Evolutionary conservation across 768 basidiomycete genomes (phyloP), one percentile per base, ranked within the genome.

Genomic region (Lentinus brumalis): DNA sequence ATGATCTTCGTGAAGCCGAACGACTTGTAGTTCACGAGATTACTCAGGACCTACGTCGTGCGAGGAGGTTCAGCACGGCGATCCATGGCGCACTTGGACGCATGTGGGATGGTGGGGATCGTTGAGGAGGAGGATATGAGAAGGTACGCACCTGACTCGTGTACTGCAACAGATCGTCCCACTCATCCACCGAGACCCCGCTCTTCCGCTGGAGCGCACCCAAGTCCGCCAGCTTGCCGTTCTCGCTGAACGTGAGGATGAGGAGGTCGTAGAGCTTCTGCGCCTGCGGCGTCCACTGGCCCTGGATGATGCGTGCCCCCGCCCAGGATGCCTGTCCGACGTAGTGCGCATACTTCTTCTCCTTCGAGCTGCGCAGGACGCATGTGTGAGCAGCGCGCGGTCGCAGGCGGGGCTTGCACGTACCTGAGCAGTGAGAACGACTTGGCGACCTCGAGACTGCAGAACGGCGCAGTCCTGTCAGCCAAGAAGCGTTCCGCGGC

Each of bases 1-100:
- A 93, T 70, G 65, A 96, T 89, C 76, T 96, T 95, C 45, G 89
- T 91, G 69, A 89, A 90, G 1, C 93, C 93, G 63, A 95, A 95
- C 2, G 80, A 83, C 71, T 85, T 91, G 75, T 86, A 93, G 74
- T 94, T 94, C 26, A 84, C 81, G 38, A 88, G 77, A 69, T 87
- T 87, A 70, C 82, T 83, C 60, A 88, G 67, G 14, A 82, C 81
- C 79, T 77, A 35, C 4, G 5, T 21, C 1, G 5, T 38, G 32
- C 35, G 6, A 57, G 50, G 12, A 11, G 35, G 49, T 38, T 30
- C 53, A 38, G 26, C 16, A n/a, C 21, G 21, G 21, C 21, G 21
- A 26, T 26, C 21, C 21, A 26, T 26, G 21, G 21, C 21, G 21
- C 5, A 56, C 42, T 5, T 40, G 29, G 16, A 8, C 7, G 14